Conservation (phyloP, 345 rosid species). For the Carallia pectinifolia region DNA sequence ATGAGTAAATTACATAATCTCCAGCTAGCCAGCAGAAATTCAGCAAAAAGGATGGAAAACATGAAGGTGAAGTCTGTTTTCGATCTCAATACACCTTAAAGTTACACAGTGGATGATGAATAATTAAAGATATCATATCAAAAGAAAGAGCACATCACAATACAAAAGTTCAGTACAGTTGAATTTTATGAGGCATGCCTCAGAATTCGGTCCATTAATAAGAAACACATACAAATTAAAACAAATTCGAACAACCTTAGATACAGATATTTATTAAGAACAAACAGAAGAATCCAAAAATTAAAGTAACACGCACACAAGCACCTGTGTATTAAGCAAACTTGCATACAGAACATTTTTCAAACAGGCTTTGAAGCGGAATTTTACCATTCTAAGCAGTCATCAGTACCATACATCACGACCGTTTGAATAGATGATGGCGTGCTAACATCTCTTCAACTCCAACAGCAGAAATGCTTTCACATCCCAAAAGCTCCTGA, state of each 20-base stretch:
- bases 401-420: constrained; percentile 42
- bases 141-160: too few species aligned
- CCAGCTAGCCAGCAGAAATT: not conserved
- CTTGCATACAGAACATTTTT: not conserved
- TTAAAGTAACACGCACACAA: too few species aligned
- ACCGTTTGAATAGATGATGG: constrained; percentile 61
- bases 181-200: too few species aligned
- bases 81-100: not conserved
- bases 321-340: too few species aligned
- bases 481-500: constrained; percentile 76
- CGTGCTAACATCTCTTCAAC: constrained; percentile 64
- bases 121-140: too few species aligned
- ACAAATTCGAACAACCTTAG: too few species aligned
- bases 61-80: not conserved
- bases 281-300: too few species aligned
- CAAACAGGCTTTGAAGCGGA: not conserved
- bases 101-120: not conserved
- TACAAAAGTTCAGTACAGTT: too few species aligned
- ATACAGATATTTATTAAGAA: too few species aligned
- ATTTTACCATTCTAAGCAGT: constrained; percentile 31
- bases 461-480: constrained; percentile 82
- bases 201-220: too few species aligned
- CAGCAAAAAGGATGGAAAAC: not conserved
- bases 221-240: too few species aligned
- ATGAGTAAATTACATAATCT: too few species aligned